phyloP scores from a whole-genome alignment of 2,329 filamentous ascomycete species.

The Coleophoma crateriformis region DNA sequence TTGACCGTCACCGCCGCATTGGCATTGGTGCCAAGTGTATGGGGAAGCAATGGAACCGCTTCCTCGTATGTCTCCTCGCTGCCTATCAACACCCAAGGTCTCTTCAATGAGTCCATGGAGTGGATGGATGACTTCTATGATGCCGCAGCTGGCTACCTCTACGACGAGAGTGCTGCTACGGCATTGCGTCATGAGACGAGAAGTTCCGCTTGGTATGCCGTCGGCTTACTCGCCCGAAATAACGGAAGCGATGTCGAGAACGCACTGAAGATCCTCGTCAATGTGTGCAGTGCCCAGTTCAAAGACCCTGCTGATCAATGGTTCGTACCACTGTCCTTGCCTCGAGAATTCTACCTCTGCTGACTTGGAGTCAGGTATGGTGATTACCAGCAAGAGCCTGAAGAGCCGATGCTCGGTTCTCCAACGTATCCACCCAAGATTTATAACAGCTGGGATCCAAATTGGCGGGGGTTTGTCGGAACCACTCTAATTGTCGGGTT shows the following conservation, averaged over 20 bases:
- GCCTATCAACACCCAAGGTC: constrained; percentile 26
- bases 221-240: constrained; percentile 51
- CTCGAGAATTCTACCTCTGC: not conserved
- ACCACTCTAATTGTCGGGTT: constrained; percentile 52
- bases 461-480: constrained; percentile 59
- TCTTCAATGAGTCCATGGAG: constrained; percentile 45
- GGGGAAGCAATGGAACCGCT: not conserved
- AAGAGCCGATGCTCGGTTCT: constrained; percentile 52
- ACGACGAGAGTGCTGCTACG: constrained; percentile 36
- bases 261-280: constrained; percentile 47
- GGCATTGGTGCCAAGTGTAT: not conserved
- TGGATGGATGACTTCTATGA: constrained; percentile 54
- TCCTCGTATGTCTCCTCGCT: constrained; percentile 12
- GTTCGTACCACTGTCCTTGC: constrained; percentile 30
- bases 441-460: constrained; percentile 56
- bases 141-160: constrained; percentile 43
- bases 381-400: constrained; percentile 47
- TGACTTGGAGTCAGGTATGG: constrained; percentile 30
- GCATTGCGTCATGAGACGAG: constrained; percentile 51
- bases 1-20: not conserved
- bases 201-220: constrained; percentile 52
- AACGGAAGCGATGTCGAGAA: constrained; percentile 39
- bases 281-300: constrained; percentile 47
- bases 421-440: constrained; percentile 41
- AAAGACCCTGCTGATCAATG: constrained; percentile 47